Evolutionary conservation across 2,329 filamentous ascomycete species (phyloP), one percentile per base, ranked within the genome.

Genomic region (Fusarium sp.): DNA sequence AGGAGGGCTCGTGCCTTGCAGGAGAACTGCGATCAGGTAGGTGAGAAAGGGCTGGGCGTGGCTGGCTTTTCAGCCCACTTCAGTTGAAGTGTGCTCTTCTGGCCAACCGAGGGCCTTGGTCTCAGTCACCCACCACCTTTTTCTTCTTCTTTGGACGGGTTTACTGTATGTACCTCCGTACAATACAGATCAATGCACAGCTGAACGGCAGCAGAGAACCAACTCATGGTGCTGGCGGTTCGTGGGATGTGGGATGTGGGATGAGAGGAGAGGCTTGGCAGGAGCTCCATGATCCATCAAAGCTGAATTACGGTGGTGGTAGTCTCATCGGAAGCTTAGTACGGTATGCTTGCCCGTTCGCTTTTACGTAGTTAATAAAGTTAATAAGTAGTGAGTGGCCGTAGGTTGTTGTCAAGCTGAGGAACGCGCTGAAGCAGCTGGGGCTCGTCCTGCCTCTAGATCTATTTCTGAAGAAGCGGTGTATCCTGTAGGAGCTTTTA

Each of bases 1-100:
- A 63, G 55, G 62, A 71, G 59, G 63, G 42, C 64, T 70, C 50
- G 70, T 76, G 66, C 74, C 75, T 77, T 75, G 70, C 75, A 77
- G 74, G 39, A 76, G 66, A 61, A 56, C 45, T 55, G 45, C 42
- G 50, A 73, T 71, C 44, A 59, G 28, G 47, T 47, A 55, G 28
- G 53, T 35, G 51, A 44, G 51, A 48, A 60, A 36, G 18, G 66
- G 45, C 26, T 47, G 47, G 50, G 45, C 11, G 66, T 59, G 53
- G 64, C 60, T 66, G 73, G 53, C 58, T 45, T 54, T 53, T 42
- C 53, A 61, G 63, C 53, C 66, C 56, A 71, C 66, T 61, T 62
- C 66, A 74, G 64, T 59, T 56, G 62, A 72, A 70, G 55, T 66
- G 66, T 69, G 63, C 58, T 38, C 51, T 67, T 66, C 62, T 59